These are phyloP conservation scores for Alternaria metachromatica DNA, from an alignment of 2,329 filamentous ascomycete species.

Conservation along the genomic window DNA sequence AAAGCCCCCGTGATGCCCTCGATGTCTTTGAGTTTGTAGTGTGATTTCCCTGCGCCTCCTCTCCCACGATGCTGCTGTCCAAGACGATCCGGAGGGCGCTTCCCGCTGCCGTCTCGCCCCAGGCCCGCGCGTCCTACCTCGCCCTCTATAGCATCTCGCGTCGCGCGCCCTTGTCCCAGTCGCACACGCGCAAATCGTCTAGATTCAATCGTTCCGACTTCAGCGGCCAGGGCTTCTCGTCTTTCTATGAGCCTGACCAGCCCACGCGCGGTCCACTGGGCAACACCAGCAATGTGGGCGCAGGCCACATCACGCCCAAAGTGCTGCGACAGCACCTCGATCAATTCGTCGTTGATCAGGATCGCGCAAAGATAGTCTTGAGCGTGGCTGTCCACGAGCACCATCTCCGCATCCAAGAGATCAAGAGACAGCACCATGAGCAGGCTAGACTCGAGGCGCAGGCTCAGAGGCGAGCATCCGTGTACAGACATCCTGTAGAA, in stretches of 20 bases:
- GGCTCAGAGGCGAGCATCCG: conserved; percentile 72
- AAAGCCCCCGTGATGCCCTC: conserved; percentile 15
- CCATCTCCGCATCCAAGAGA: conserved; percentile 83
- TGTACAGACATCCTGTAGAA: conserved; percentile 77
- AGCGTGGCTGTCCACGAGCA: conserved; percentile 96
- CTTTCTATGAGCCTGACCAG: conserved; percentile 67
- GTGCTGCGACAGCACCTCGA: conserved; percentile 88
- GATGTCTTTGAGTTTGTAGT: neutral
- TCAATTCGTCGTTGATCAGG: conserved; percentile 95
- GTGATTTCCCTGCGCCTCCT: neutral
- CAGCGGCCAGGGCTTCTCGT: conserved; percentile 66
- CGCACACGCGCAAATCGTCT: conserved; percentile 43
- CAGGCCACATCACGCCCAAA: conserved; percentile 66
- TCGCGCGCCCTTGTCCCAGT: conserved; percentile 15
- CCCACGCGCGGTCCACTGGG: conserved; percentile 69
- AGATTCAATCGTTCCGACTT: conserved; percentile 67
- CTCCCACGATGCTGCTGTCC: conserved; percentile 30
- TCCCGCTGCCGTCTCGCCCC: conserved; percentile 44
- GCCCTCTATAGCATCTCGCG: conserved; percentile 39
- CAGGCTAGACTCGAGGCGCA: conserved; percentile 76
- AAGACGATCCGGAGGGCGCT: conserved; percentile 31
- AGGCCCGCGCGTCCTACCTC: conserved; percentile 51
- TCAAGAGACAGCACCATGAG: conserved; percentile 78
- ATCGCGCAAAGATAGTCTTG: conserved; percentile 91
- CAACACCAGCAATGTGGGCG: conserved; percentile 63